Conservation (phyloP, 1,139 yeast genomes). For the Candida sp. region DNA sequence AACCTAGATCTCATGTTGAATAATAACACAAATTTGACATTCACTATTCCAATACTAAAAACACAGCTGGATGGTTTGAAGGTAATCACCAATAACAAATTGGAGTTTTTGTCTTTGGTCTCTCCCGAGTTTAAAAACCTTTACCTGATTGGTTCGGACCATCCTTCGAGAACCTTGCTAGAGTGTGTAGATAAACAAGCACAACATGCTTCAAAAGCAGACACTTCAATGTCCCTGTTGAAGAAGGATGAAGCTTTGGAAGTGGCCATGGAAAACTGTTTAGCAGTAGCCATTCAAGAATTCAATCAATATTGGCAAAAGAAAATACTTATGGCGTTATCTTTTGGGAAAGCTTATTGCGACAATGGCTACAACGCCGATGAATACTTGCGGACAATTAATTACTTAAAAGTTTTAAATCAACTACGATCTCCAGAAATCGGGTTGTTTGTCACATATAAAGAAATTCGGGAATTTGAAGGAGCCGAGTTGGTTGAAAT, state of each 20-base stretch:
- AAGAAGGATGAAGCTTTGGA: slow-evolving; percentile 52
- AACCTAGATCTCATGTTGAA: slow-evolving; percentile 20
- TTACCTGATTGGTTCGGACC: slow-evolving; percentile 79
- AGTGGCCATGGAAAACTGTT: slow-evolving; percentile 68
- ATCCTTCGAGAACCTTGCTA: slow-evolving; percentile 76
- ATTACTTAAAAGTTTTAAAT: slow-evolving; percentile 64
- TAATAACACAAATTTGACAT: slow-evolving; percentile 18
- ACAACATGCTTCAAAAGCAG: slow-evolving; percentile 76
- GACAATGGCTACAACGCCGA: slow-evolving; percentile 47
- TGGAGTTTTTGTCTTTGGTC: slow-evolving; percentile 69
- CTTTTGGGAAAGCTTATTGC: slow-evolving; percentile 77
- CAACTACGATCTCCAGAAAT: slow-evolving; percentile 59
- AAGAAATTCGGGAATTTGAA: slow-evolving; percentile 48
- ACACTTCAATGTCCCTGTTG: slow-evolving; percentile 61
- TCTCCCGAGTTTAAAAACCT: slow-evolving; percentile 54
- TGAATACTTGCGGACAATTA: slow-evolving; percentile 58
- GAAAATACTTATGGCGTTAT: slow-evolving; percentile 71
- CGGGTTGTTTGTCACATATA: slow-evolving; percentile 66
- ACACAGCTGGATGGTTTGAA: slow-evolving; percentile 73
- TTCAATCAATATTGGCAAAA: slow-evolving; percentile 80
- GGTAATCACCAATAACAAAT: slow-evolving; percentile 52
- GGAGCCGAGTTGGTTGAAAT: slow-evolving; percentile 55
- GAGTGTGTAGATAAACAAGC: slow-evolving; percentile 79
- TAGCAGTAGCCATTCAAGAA: slow-evolving; percentile 75
- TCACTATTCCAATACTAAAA: slow-evolving; percentile 33